Evolutionary conservation across 2,329 filamentous ascomycete genomes (phyloP).

Genomic region (Colletotrichum paranaense): DNA sequence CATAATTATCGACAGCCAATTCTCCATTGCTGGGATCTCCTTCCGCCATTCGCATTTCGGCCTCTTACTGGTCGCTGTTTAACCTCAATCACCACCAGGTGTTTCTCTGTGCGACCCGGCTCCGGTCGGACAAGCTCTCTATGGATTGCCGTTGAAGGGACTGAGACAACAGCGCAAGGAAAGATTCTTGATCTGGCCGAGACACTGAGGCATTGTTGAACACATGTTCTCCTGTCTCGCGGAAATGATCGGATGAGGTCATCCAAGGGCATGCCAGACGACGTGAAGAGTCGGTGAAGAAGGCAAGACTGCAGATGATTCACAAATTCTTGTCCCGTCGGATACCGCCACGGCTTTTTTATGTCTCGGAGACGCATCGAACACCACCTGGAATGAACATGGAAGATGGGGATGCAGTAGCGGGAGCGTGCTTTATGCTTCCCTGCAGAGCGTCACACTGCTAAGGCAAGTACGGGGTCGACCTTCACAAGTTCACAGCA

Average conservation of each 20-base stretch:
- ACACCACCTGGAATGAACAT: slow-evolving; percentile 31
- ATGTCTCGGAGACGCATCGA: slow-evolving; percentile 36
- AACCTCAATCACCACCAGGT: slow-evolving; percentile 4
- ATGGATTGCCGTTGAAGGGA: slow-evolving; percentile 27
- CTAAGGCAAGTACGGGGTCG: slow-evolving; percentile 21
- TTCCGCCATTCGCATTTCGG: not conserved
- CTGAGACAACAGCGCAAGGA: slow-evolving; percentile 4
- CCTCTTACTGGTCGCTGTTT: slow-evolving; percentile 3
- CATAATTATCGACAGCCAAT: slow-evolving; percentile 8
- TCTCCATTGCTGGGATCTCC: slow-evolving; percentile 13
- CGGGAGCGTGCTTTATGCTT: slow-evolving; percentile 31
- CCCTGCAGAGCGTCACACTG: slow-evolving; percentile 35
- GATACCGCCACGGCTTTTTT: slow-evolving; percentile 21
- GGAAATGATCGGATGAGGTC: slow-evolving; percentile 29
- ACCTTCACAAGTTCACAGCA: slow-evolving; percentile 24
- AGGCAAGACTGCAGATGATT: slow-evolving; percentile 20
- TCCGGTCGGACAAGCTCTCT: slow-evolving; percentile 22
- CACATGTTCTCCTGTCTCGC: slow-evolving; percentile 6
- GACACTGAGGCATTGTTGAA: slow-evolving; percentile 20
- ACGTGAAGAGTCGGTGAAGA: slow-evolving; percentile 38
- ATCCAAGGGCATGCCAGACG: slow-evolving; percentile 23
- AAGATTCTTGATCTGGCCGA: not conserved
- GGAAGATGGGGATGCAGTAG: slow-evolving; percentile 34
- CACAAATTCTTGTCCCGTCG: slow-evolving; percentile 12
- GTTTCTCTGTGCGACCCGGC: slow-evolving; percentile 5